These are phyloP conservation scores for Nosema bombycis DNA, from an alignment of 371 early-diverging fungal genomes.

Conservation along the genomic window DNA sequence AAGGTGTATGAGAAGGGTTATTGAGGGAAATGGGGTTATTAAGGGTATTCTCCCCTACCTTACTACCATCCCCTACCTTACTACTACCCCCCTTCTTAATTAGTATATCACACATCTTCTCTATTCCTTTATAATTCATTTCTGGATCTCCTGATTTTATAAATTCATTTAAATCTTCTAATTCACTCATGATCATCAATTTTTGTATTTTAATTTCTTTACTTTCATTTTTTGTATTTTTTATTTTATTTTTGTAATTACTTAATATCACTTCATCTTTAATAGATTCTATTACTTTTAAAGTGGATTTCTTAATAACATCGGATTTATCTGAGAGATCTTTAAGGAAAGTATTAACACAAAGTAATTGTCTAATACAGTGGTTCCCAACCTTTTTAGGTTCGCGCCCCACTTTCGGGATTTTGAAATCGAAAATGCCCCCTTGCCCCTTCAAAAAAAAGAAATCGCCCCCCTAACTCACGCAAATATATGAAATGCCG, in stretches of 20 bases:
- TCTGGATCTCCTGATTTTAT: not conserved
- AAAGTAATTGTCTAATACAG: constrained; percentile 24
- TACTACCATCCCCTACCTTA: too few species aligned
- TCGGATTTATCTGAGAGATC: constrained; percentile 36
- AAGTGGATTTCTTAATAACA: constrained; percentile 28
- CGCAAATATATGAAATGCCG: too few species aligned
- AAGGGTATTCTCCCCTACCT: not conserved
- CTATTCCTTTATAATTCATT: not conserved
- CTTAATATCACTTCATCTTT: constrained; percentile 39
- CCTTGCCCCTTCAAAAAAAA: too few species aligned
- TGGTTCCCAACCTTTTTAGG: too few species aligned
- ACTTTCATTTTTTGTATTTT: not conserved
- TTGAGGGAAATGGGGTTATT: not conserved
- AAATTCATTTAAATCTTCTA: not conserved
- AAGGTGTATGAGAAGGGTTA: not conserved
- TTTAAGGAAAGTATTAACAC: constrained; percentile 48
- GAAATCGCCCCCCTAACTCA: too few species aligned
- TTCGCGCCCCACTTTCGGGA: too few species aligned
- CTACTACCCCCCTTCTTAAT: too few species aligned
- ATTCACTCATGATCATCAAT: not conserved
- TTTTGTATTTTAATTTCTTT: not conserved
- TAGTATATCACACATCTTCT: too few species aligned
- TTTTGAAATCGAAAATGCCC: too few species aligned
- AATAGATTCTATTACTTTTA: constrained; percentile 11
- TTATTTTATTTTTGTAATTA: constrained; percentile 32